Conservation (phyloP, 768 basidiomycete genomes). For the Sistotremastrum niveocremeum region DNA sequence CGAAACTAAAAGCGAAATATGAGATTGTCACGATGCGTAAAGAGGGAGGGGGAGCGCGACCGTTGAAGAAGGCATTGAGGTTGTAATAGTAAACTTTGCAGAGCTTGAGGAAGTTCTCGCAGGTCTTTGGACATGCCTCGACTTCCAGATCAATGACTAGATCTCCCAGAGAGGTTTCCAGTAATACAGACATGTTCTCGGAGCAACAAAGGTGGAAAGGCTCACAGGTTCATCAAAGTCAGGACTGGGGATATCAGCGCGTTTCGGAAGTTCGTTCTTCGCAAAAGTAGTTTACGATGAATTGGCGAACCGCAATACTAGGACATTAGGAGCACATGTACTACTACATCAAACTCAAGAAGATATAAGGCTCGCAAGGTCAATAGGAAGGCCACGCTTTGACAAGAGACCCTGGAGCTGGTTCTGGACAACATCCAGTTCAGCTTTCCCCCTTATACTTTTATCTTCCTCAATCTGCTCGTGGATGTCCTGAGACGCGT, state of each 20-base stretch:
- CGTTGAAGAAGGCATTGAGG: constrained; percentile 95
- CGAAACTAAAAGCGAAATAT: constrained; percentile 46
- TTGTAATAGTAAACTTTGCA: constrained; percentile 98
- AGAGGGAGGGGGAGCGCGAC: constrained; percentile 29
- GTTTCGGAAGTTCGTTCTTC: no score
- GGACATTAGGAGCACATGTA: no score
- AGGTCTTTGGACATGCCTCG: constrained; percentile 78
- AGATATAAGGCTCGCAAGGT: neutral
- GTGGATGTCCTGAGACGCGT: no score
- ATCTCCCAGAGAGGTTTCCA: constrained; percentile 96
- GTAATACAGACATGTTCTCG: constrained; percentile 75
- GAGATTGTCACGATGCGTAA: neutral
- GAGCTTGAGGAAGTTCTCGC: constrained; percentile 93
- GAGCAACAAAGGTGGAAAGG: neutral
- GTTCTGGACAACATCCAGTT: no score
- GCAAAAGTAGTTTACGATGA: no score
- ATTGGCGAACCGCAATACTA: no score
- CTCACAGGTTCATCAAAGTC: no score
- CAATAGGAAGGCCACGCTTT: neutral
- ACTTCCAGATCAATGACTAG: constrained; percentile 93
- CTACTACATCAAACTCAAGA: no score
- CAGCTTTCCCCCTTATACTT: no score
- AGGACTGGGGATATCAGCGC: no score
- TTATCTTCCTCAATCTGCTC: no score
- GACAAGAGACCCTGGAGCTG: no score